Base-by-base conservation (phyloP, 2,329 filamentous ascomycete genomes). In the Epicoccum nigrum region DNA sequence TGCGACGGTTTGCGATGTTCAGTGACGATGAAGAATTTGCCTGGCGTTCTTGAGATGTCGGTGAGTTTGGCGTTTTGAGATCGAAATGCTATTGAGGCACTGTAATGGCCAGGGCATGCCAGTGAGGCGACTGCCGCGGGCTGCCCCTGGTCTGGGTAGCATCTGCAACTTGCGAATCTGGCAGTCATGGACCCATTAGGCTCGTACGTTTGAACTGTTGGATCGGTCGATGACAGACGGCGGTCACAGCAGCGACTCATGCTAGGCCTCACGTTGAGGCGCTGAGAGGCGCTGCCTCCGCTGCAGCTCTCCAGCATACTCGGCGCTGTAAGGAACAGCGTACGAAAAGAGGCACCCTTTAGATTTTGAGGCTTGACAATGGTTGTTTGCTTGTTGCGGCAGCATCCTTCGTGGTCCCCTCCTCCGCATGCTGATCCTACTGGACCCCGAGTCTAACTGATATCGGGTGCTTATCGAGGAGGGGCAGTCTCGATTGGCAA, bases 391-490 rank as follows among this genome's bases (percentile, higher is more conserved):
- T 63, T 62, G 32, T 62, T 63, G 46, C 54, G 49, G 49, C 43
- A 52, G 43, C 49, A 52, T 47, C 49, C 49, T 47, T 53, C 51
- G 54, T 56, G 51, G 51, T 51, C 41, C 48, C 55, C 45, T 39
- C 37, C 59, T 63, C 62, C 53, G 40, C 58, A 59, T 48, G 58
- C 51, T 58, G 60, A 63, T 63, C 54, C 39, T 49, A 45, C 47
- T 45, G 45, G 51, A 41, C 45, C 49, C 59, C 55, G 54, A 46
- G 50, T 41, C 59, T 65, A 69, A 61, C 53, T 59, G 63, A 60
- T 63, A 58, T 64, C 63, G 62, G 53, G 47, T 59, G 61, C 43
- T 63, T 63, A 65, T 66, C 63, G 44, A 56, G 54, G 60, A 59
- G 60, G 56, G 62, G 59, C 47, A 40, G 32, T 45, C 42, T 55